Base-by-base conservation (phyloP, 306 rosid genomes). In the Vigna hirtella region DNA sequence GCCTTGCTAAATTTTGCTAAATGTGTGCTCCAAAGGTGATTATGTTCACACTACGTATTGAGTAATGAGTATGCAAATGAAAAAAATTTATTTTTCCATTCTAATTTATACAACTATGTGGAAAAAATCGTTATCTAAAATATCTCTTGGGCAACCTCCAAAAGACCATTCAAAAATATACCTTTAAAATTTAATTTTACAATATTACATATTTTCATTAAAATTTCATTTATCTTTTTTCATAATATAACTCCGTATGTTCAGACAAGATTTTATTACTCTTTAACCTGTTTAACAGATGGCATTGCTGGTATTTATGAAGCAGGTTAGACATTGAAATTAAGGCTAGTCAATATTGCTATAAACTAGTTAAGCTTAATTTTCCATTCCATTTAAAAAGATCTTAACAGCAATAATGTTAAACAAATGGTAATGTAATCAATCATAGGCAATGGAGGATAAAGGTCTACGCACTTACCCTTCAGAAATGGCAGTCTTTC, bases 401-500 rank as follows among this genome's bases (percentile, higher is more conserved):
- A 70, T 74, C 52, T 53, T 42, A 81, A 55, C 34, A 16, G 40
- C 0, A 9, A 2, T 49, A 22, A 65, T 52, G 56, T 53, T 47
- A 32, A 7, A 69, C 45, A 77, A 10, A 9, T 11, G 22, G 45
- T n/a, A 62, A 67, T 20, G 38, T 3, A 50, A 77, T 48, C 45
- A 64, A 52, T 38, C 22, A 61, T 11, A 74, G 51, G 50, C 49
- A 32, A 70, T 13, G 14, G 2, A 57, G 72, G 14, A 76, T 5
- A 18, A 81, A 47, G 61, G n/a, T 30, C 66, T 15, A 9, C 78
- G 57, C 16, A 50, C 88, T 81, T 83, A 94, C 98, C 98, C 98
- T 88, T 94, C 98, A 51, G 98, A 94, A 76, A 94, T 89, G 12
- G 98, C 98, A 79, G 98, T 94, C 89, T 94, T 94, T 49, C 98